Evolutionary conservation across 805 yeast species (phyloP), one percentile per base, ranked within the genome.

Genomic region (Wickerhamomyces chaumierensis): DNA sequence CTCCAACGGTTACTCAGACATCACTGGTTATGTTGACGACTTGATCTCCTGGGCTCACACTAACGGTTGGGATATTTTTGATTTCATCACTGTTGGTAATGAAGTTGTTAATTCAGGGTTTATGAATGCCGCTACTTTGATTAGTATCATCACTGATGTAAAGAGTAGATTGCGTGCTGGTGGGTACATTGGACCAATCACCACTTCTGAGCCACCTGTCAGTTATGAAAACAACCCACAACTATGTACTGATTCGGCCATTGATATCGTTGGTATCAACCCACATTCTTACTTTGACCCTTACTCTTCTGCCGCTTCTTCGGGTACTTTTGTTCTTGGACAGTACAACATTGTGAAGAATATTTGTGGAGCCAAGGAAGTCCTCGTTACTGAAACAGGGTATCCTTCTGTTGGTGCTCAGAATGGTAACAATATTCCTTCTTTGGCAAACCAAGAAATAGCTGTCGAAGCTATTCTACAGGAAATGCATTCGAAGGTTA

Each of bases 131-230:
- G 48, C 61, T 18, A 81, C 80, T n/a, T 70, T 88, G 48, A 64
- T 78, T 25, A 34, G 60, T 36, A 85, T 84, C 60, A 80, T 86
- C 44, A 40, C 73, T 1, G 60, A 73, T 11, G 92, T 85, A 37
- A 81, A 78, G 57, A 27, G 67, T 12, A 60, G 61, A 44, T 70
- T 88, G 40, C 53, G 61, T 40, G 60, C 55, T 36, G 88, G 85
- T 20, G 96, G 96, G 31, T 88, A 77, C 62, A 60, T 65, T 9
- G 96, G 96, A 37, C 53, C 62, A 39, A 68, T 87, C 35, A 79
- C 94, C 18, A 87, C 95, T 16, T 75, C 95, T 40, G 96, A 88
- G 58, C 94, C 95, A 39, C 92, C 96, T n/a, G 81, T 72, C 13
- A 61, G 77, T 15, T 87, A 69, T 58, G 71, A 71, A 53, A 55